Percentiles rank a stretch among this genome's conserved stretches.
These are phyloP conservation scores for Plasmodium cynomolgi DNA, from an alignment of 169 alveolate genomes.

Conservation along the genomic window DNA sequence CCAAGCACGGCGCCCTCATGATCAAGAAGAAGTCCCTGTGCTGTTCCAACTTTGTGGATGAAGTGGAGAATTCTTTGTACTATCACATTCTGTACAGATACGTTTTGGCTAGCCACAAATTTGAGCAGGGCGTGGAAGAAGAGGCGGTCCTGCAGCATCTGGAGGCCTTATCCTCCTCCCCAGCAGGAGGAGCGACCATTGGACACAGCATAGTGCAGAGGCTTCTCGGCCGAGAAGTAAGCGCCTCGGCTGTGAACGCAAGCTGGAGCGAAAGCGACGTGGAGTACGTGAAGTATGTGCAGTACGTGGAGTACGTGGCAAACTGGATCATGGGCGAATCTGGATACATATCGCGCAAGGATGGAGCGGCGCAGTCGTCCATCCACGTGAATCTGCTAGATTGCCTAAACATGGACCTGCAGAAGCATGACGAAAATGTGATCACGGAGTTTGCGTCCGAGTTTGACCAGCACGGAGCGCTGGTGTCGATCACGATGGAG, in stretches of 20 bases:
- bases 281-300: too few relatives aligned
- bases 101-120: neutral
- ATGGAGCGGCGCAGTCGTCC: neutral
- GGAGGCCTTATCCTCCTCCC: neutral
- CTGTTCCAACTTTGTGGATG: constrained; percentile 71
- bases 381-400: neutral
- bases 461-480: constrained; percentile 28
- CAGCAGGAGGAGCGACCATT: neutral
- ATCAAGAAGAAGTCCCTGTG: constrained; percentile 58
- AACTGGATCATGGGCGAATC: constrained; percentile 17
- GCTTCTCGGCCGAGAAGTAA: constrained; percentile 13
- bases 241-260: neutral
- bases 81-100: constrained; percentile 46
- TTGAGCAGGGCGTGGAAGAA: neutral
- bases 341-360: constrained; percentile 17
- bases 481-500: constrained; percentile 13
- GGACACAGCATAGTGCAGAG: constrained; percentile 28
- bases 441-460: constrained; percentile 2
- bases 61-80: constrained; percentile 33
- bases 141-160: neutral
- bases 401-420: constrained; percentile 38
- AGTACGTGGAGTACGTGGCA: neutral
- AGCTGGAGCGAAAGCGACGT: neutral
- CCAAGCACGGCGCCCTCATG: neutral
- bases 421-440: constrained; percentile 19